Conservation (phyloP, 805 yeast species). For the Schwanniomyces sp. region DNA sequence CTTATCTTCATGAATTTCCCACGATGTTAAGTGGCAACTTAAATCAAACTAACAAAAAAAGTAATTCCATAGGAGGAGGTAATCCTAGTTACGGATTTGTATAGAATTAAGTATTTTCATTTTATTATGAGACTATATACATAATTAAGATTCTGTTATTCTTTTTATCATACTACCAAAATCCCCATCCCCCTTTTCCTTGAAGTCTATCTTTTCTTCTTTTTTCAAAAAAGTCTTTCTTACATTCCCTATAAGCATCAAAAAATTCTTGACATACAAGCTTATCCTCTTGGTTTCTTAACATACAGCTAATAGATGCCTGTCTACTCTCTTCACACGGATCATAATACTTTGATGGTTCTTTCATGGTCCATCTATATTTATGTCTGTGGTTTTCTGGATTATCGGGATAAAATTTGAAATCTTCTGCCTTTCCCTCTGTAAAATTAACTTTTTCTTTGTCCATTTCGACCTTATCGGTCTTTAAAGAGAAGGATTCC, state of each 20-base stretch:
- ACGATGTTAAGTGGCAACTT: conserved; percentile 6
- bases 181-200: conserved; percentile 47
- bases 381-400: conserved; percentile 75
- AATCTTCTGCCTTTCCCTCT: conserved; percentile 50
- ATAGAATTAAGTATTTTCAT: not conserved
- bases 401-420: conserved; percentile 81
- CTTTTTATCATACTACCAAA: conserved; percentile 23
- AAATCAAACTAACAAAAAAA: conserved; percentile 2
- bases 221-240: conserved; percentile 50
- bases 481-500: not conserved
- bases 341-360: conserved; percentile 81
- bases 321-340: conserved; percentile 90
- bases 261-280: conserved; percentile 74
- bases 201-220: conserved; percentile 33
- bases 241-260: conserved; percentile 91
- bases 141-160: not conserved
- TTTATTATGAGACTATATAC: not conserved
- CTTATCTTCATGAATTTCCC: conserved; percentile 5
- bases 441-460: conserved; percentile 54
- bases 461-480: conserved; percentile 31
- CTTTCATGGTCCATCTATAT: conserved; percentile 69
- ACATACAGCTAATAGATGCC: conserved; percentile 84
- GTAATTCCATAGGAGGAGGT: conserved; percentile 7
- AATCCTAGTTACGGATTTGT: conserved; percentile 8
- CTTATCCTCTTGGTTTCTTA: conserved; percentile 67